phyloP scores from a whole-genome alignment of 768 basidiomycete genomes.

The Leccinum boreale region DNA sequence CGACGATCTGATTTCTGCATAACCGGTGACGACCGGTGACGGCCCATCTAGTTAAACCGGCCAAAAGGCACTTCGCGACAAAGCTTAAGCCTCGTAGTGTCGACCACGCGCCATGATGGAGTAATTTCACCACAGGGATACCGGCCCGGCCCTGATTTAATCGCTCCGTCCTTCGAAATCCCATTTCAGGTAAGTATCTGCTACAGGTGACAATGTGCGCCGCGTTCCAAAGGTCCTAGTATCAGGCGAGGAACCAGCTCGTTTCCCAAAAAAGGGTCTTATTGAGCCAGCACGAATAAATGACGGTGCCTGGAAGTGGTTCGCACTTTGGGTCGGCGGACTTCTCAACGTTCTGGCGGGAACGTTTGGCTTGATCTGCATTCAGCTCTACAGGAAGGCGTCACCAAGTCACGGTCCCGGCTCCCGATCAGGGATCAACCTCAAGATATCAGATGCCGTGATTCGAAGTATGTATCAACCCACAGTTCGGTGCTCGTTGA shows the following conservation, averaged over 20 bases:
- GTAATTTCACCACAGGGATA: background rate
- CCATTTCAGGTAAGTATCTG: background rate
- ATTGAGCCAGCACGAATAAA: background rate
- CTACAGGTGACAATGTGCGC: background rate
- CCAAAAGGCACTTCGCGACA: background rate
- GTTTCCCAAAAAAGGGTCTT: background rate
- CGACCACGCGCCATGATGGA: background rate
- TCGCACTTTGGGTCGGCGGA: background rate
- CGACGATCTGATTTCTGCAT: background rate
- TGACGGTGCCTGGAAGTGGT: background rate
- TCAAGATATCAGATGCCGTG: background rate
- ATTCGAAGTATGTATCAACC: background rate
- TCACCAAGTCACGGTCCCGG: no score
- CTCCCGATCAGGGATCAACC: background rate
- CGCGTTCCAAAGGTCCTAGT: background rate
- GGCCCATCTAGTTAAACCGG: background rate
- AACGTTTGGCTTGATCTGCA: no score
- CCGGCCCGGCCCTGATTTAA: background rate
- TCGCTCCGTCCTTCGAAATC: background rate
- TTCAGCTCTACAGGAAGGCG: background rate
- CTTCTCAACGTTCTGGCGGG: no score
- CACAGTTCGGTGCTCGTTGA: background rate
- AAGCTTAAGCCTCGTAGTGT: background rate
- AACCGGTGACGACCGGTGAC: no score
- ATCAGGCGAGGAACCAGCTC: background rate